Evolutionary conservation across 495 filamentous ascomycete genomes (phyloP).

Genomic region (Penicillium manginii): DNA sequence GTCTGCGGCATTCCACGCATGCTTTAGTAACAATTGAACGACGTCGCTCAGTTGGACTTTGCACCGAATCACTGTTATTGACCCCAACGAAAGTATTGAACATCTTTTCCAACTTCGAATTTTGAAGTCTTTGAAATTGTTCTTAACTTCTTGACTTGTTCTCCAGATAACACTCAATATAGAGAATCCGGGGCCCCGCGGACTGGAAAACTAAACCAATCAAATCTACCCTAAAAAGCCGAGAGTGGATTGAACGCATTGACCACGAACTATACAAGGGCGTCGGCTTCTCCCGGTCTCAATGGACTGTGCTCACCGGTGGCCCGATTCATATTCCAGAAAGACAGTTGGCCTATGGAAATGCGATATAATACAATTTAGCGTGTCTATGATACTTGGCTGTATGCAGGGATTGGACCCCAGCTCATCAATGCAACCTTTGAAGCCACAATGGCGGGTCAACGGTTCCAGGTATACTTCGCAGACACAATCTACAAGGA

Average conservation of each 20-base stretch:
- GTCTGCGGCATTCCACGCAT: conserved; percentile 20
- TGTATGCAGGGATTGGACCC: background rate
- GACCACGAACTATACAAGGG: conserved; percentile 8
- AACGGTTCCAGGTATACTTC: background rate
- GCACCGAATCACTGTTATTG: conserved; percentile 4
- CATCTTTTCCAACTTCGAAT: conserved; percentile 1
- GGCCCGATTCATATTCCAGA: background rate
- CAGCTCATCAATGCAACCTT: conserved; percentile 1
- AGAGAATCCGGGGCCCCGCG: conserved; percentile 22
- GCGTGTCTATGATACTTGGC: background rate
- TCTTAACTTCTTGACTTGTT: background rate
- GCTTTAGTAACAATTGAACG: conserved; percentile 20
- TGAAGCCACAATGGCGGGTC: background rate
- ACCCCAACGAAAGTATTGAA: conserved; percentile 22
- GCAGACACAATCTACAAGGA: background rate
- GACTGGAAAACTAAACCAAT: conserved; percentile 1
- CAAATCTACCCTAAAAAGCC: background rate
- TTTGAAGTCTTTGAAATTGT: background rate
- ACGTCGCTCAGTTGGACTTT: conserved; percentile 13
- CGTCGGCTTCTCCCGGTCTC: background rate
- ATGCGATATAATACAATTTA: background rate
- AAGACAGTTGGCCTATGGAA: background rate
- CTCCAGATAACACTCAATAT: conserved; percentile 6
- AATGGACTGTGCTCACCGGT: background rate
- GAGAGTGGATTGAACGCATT: conserved; percentile 5